Evolutionary conservation across 1,284 basidiomycete genomes (phyloP), one percentile per base, ranked within the genome.

Genomic region (Sporisorium sorghi): DNA sequence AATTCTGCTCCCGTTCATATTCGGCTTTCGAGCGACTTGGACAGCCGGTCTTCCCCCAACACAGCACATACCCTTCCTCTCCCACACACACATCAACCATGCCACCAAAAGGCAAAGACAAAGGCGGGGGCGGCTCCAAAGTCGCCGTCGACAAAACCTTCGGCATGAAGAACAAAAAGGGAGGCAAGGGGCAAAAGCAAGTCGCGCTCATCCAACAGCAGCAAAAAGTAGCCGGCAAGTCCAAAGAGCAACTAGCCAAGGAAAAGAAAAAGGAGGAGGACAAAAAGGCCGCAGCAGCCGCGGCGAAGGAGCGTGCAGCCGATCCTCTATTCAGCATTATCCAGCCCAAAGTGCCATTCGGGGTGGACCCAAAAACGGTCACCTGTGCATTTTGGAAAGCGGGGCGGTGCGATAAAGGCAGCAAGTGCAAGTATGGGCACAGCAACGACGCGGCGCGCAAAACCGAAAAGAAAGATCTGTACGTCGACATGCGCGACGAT

Each of bases 351-450:
- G 90, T 97, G 35, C 93, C 96, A 0, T 95, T 97, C 73, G 96
- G 96, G 37, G 93, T 95, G 47, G 84, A 85, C 59, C 81, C 82
- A 15, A 85, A 85, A 66, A 83, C 73, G 28, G 63, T 83, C 30
- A 74, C 78, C 4, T 83, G 82, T 69, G 80, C 76, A 12, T 83
- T 80, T 51, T 83, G 80, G 79, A 83, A 81, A 49, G 73, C 78
- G 23, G 82, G 82, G 6, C 58, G 69, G 17, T 83, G 82, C 50
- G 84, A 85, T 37, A 85, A 83, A 64, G 78, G 78, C 3, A 53
- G 30, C 28, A 93, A 93, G 86, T 97, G 94, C 87, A 98, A 97
- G 87, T 98, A 95, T 86, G 96, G 93, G 71, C 96, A 99, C 86
- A 53, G 65, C 15, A 66, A 77, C 40, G 89, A 98, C 80, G 90